Conservation (phyloP, 768 basidiomycete species). For the Serendipita vermifera region DNA sequence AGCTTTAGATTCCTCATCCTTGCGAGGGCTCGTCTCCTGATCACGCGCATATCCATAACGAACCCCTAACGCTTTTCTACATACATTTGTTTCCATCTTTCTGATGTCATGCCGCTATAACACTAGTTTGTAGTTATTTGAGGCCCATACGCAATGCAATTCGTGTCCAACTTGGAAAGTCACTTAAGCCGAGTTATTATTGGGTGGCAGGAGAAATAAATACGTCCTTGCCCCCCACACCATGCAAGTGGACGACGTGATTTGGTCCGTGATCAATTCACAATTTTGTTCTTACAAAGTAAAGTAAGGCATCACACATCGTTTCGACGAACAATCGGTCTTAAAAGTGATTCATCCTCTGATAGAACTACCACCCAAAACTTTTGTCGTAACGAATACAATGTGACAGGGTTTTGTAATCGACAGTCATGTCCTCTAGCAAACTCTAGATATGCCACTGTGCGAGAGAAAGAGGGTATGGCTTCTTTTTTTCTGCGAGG, state of each 20-base stretch:
- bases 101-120: no score
- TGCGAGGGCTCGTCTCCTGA: neutral
- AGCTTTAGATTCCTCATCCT: neutral
- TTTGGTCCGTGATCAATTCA: conserved; percentile 89
- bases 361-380: conserved; percentile 85
- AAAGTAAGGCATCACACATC: conserved; percentile 47
- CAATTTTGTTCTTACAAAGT: conserved; percentile 99
- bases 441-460: conserved; percentile 96
- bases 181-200: no score
- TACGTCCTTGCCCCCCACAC: conserved; percentile 3
- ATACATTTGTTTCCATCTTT: no score
- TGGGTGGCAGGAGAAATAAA: no score
- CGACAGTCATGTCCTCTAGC: conserved; percentile 96
- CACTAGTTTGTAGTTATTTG: no score
- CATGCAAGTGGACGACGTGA: conserved; percentile 73
- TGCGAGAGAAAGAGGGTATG: conserved; percentile 84
- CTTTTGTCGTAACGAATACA: conserved; percentile 98
- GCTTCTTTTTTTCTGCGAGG: neutral
- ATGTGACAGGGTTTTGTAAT: conserved; percentile 90
- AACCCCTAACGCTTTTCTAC: no score
- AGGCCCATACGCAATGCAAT: no score
- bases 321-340: neutral
- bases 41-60: no score
- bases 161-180: no score
- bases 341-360: neutral